phyloP scores from a whole-genome alignment of 257 asterid species.

The Nicotiana knightiana region DNA sequence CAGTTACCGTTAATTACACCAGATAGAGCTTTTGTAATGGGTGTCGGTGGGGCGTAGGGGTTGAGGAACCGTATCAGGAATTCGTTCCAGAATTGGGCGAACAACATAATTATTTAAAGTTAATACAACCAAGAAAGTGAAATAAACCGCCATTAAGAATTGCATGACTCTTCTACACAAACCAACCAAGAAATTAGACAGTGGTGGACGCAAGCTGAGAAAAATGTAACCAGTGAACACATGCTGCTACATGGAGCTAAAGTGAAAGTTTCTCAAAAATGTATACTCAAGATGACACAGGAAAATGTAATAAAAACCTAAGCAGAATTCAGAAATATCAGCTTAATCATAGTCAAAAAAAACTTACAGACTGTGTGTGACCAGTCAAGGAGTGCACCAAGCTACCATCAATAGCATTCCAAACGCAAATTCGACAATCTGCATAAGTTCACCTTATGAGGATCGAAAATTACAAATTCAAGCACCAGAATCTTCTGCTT shows the following conservation, averaged over 20 bases:
- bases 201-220: background rate
- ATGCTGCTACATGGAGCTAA: background rate
- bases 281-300: background rate
- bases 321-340: background rate
- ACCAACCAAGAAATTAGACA: background rate
- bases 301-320: background rate
- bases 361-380: slow-evolving; percentile 80
- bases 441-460: slow-evolving; percentile 31
- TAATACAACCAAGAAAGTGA: background rate
- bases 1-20: slow-evolving; percentile 8
- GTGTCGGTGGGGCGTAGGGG: background rate
- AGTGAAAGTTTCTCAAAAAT: background rate
- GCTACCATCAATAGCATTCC: slow-evolving; percentile 98
- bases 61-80: slow-evolving; percentile 1
- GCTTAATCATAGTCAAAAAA: slow-evolving; percentile 14
- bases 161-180: background rate
- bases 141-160: background rate
- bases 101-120: background rate
- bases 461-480: slow-evolving; percentile 12
- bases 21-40: background rate
- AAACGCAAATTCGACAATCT: slow-evolving; percentile 92
- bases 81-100: background rate
- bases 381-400: slow-evolving; percentile 93
- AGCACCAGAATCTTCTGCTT: slow-evolving; percentile 14
- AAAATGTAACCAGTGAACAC: background rate